These are phyloP conservation scores for Trametes coccinea DNA, from an alignment of 768 basidiomycete genomes.

Conservation along the genomic window DNA sequence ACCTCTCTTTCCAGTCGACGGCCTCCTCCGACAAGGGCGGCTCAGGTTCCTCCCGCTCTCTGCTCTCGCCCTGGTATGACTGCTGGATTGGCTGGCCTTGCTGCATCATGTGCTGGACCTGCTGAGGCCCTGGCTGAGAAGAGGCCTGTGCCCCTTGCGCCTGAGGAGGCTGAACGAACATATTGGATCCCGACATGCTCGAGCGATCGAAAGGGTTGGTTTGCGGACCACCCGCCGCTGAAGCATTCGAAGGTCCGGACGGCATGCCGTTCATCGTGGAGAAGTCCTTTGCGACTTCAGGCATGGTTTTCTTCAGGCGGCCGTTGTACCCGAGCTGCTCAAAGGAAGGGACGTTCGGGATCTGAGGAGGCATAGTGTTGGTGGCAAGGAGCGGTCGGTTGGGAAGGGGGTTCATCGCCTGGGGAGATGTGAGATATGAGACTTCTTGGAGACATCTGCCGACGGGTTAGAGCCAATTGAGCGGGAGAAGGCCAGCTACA, in stretches of 20 bases:
- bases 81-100: constrained; percentile 35
- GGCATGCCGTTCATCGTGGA: constrained; percentile 62
- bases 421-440: constrained; percentile 93
- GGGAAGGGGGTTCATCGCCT: constrained; percentile 96
- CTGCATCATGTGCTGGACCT: constrained; percentile 25
- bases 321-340: constrained; percentile 76
- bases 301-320: constrained; percentile 77
- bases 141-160: constrained; percentile 31
- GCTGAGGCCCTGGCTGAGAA: constrained; percentile 32
- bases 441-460: constrained; percentile 94
- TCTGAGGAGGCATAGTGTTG: constrained; percentile 58
- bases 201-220: constrained; percentile 53
- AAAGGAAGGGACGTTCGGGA: constrained; percentile 73
- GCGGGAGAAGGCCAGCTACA: constrained; percentile 33
- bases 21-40: constrained; percentile 78
- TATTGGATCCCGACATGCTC: constrained; percentile 40
- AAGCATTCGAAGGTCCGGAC: constrained; percentile 52
- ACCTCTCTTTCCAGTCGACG: constrained; percentile 83
- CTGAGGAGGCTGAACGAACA: constrained; percentile 42
- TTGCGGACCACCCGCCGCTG: constrained; percentile 45
- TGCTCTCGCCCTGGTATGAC: constrained; percentile 40
- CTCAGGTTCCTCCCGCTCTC: constrained; percentile 49
- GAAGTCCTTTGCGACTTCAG: constrained; percentile 75
- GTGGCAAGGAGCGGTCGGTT: constrained; percentile 78
- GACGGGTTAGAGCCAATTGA: background rate